Evolutionary conservation across 768 basidiomycete genomes (phyloP).

Genomic region (Tylopilus sp.): DNA sequence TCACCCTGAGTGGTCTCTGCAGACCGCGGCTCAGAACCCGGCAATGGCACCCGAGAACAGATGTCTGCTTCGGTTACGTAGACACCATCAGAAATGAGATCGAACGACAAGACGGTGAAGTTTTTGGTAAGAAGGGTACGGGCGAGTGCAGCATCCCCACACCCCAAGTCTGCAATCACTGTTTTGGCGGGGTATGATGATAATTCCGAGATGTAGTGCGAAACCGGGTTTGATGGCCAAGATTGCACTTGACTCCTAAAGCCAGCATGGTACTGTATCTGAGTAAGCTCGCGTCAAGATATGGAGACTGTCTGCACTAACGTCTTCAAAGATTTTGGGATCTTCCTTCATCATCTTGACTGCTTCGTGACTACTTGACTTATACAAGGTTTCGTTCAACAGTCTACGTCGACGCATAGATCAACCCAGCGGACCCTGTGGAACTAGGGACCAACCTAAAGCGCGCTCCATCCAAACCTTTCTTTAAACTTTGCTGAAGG

Average conservation of each 20-base stretch:
- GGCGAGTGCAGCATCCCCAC: constrained; percentile 90
- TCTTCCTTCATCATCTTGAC: constrained; percentile 81
- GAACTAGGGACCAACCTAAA: constrained; percentile 54
- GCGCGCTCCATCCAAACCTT: constrained; percentile 79
- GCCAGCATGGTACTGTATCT: constrained; percentile 82
- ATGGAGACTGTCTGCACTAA: constrained; percentile 32
- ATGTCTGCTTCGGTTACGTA: constrained; percentile 92
- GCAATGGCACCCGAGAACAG: constrained; percentile 74
- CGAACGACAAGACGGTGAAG: constrained; percentile 70
- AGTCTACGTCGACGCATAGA: constrained; percentile 43
- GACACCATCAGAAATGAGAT: constrained; percentile 68
- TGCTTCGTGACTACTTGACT: constrained; percentile 72
- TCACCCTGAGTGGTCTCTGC: constrained; percentile 43
- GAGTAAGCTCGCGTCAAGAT: constrained; percentile 10
- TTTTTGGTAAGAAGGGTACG: constrained; percentile 67
- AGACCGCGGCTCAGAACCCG: constrained; percentile 62
- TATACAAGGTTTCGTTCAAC: constrained; percentile 93
- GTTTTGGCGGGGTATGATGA: constrained; percentile 61
- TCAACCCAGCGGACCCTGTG: constrained; percentile 5
- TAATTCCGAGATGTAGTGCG: constrained; percentile 68
- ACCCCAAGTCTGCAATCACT: constrained; percentile 90
- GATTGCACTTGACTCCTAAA: constrained; percentile 88
- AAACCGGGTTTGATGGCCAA: constrained; percentile 95
- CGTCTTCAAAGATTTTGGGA: constrained; percentile 79
- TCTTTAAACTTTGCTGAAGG: constrained; percentile 75